Conservation (phyloP, 1,284 basidiomycete genomes). For the Austroboletus niveus region DNA sequence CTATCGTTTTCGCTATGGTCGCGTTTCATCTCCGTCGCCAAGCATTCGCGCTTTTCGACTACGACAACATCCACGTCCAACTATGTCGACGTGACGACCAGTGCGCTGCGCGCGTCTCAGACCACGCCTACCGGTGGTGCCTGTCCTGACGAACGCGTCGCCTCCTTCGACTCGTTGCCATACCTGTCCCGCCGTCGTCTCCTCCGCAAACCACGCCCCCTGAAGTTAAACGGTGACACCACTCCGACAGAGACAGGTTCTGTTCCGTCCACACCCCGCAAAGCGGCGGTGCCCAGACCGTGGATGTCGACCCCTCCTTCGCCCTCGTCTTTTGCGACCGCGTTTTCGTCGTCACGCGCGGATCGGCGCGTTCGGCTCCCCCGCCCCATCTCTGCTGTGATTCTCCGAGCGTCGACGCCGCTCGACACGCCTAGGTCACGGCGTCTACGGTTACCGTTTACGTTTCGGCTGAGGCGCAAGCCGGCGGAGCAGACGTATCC, state of each 20-base stretch:
- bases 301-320: conserved; percentile 1
- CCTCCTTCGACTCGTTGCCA: conserved; percentile 23
- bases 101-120: conserved; percentile 5
- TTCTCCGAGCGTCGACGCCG: neutral
- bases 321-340: neutral
- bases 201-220: conserved; percentile 30
- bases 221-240: conserved; percentile 1
- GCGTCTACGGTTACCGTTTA: conserved; percentile 14
- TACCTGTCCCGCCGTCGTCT: conserved; percentile 22
- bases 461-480: conserved; percentile 25
- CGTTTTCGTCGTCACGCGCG: conserved; percentile 3
- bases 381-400: neutral
- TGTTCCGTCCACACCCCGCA: conserved; percentile 15
- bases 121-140: conserved; percentile 1
- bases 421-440: conserved; percentile 16
- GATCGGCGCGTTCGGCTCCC: conserved; percentile 11
- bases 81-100: conserved; percentile 37
- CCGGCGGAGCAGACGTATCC: conserved; percentile 18
- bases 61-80: conserved; percentile 51
- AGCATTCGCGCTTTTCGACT: conserved; percentile 51
- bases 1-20: neutral
- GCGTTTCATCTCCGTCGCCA: neutral
- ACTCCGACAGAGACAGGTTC: conserved; percentile 2
- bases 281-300: neutral
- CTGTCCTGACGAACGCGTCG: conserved; percentile 6